These are phyloP conservation scores for Groenewaldozyma auringiensis DNA, from an alignment of 1,139 yeast species.

Conservation along the genomic window DNA sequence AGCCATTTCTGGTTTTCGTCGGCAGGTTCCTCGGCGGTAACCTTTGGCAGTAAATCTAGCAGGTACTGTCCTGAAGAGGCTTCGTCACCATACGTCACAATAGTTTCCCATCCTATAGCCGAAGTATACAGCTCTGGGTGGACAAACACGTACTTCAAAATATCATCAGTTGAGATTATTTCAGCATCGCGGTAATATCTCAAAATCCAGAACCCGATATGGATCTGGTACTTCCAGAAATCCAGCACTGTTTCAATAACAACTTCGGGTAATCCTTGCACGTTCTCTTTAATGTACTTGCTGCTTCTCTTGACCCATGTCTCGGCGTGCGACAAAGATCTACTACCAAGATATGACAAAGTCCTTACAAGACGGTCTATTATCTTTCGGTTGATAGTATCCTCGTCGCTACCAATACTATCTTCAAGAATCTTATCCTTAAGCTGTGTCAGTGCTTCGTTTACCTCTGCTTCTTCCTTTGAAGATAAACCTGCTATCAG, in stretches of 20 bases:
- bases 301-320: conserved; percentile 55
- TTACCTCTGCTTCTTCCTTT: conserved; percentile 14
- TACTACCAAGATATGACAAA: conserved; percentile 74
- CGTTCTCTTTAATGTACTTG: conserved; percentile 43
- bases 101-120: conserved; percentile 12
- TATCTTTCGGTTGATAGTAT: conserved; percentile 30
- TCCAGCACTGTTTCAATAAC: conserved; percentile 55
- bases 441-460: conserved; percentile 24
- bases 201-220: conserved; percentile 66
- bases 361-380: conserved; percentile 61
- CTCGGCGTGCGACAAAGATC: conserved; percentile 83
- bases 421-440: conserved; percentile 26
- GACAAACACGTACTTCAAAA: conserved; percentile 13
- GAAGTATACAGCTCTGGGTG: conserved; percentile 1
- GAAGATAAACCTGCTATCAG: conserved; percentile 20
- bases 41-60: background rate
- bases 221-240: conserved; percentile 77
- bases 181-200: conserved; percentile 50
- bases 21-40: background rate
- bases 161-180: conserved; percentile 16
- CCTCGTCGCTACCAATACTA: conserved; percentile 31
- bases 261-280: conserved; percentile 25
- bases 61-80: conserved; percentile 12
- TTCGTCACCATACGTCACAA: conserved; percentile 18
- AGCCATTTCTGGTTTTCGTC: conserved; percentile 10